Conservation (phyloP, 2,329 filamentous ascomycete species). For the Fusarium sp. region DNA sequence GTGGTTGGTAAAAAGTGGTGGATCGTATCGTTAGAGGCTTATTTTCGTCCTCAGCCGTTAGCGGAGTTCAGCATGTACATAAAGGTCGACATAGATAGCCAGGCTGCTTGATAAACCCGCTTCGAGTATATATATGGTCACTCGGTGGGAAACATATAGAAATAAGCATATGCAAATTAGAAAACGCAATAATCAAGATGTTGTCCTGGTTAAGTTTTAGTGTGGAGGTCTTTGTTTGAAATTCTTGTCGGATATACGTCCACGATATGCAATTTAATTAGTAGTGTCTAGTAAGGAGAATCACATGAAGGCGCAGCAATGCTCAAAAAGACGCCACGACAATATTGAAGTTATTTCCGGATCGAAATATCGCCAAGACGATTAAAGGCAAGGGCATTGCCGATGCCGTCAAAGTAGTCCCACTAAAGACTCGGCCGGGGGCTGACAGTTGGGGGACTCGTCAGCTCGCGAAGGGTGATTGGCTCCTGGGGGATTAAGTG, state of each 20-base stretch:
- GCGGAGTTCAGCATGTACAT: slow-evolving; percentile 12
- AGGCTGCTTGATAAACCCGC: slow-evolving; percentile 6
- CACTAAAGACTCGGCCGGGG: slow-evolving; percentile 24
- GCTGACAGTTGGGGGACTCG: slow-evolving; percentile 50
- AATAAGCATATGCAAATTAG: neutral
- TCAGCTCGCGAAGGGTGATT: slow-evolving; percentile 53
- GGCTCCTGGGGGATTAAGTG: slow-evolving; percentile 29
- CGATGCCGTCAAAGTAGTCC: slow-evolving; percentile 27
- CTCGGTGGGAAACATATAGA: slow-evolving; percentile 14
- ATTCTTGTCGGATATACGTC: slow-evolving; percentile 4
- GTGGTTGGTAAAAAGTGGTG: slow-evolving; percentile 16
- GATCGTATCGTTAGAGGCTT: neutral
- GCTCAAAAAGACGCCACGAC: neutral
- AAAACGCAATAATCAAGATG: neutral
- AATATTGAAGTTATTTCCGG: slow-evolving; percentile 9
- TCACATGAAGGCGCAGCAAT: neutral
- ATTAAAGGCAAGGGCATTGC: slow-evolving; percentile 32
- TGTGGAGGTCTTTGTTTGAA: slow-evolving; percentile 17
- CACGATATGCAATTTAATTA: neutral
- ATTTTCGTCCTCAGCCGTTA: neutral
- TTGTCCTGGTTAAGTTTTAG: neutral
- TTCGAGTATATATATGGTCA: neutral
- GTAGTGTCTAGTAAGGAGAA: neutral
- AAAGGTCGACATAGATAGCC: neutral
- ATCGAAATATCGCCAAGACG: slow-evolving; percentile 29